Evolutionary conservation across 2,329 filamentous ascomycete species (phyloP).

Genomic region (Colletotrichum ledebouriae): DNA sequence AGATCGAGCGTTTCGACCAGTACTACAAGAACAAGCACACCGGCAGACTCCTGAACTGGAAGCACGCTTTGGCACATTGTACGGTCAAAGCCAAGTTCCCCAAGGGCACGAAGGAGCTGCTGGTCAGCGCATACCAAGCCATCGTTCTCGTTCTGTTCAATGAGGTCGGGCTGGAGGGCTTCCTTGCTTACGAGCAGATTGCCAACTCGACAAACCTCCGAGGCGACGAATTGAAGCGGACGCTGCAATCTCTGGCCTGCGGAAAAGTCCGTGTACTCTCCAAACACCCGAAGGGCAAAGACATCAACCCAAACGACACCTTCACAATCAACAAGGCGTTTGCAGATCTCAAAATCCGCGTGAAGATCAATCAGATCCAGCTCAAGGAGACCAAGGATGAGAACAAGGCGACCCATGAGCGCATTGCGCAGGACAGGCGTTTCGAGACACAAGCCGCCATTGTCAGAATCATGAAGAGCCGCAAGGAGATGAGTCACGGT

Average conservation of each 20-base stretch:
- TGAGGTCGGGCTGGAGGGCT: constrained; percentile 69
- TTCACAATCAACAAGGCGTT: constrained; percentile 88
- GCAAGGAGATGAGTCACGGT: constrained; percentile 88
- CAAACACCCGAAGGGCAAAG: constrained; percentile 87
- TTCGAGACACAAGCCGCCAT: constrained; percentile 98
- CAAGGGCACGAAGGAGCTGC: constrained; percentile 85
- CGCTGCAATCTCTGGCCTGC: constrained; percentile 94
- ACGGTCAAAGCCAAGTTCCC: constrained; percentile 85
- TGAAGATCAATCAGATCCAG: constrained; percentile 99
- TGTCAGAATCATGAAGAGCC: constrained; percentile 95
- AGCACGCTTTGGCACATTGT: constrained; percentile 92
- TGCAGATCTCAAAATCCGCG: constrained; percentile 83
- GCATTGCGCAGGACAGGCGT: constrained; percentile 88
- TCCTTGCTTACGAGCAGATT: constrained; percentile 82
- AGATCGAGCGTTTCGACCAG: constrained; percentile 83
- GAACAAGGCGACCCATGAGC: constrained; percentile 93
- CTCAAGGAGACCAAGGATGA: constrained; percentile 96
- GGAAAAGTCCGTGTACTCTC: constrained; percentile 86
- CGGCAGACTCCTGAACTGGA: constrained; percentile 89
- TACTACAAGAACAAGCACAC: constrained; percentile 94
- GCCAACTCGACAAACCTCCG: constrained; percentile 79
- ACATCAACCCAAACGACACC: constrained; percentile 82
- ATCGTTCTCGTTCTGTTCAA: constrained; percentile 94
- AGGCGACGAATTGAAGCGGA: constrained; percentile 85
- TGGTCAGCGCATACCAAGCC: constrained; percentile 93